These are phyloP conservation scores for Simplicillium aogashimaense DNA, from an alignment of 2,329 filamentous ascomycete genomes.

Conservation along the genomic window DNA sequence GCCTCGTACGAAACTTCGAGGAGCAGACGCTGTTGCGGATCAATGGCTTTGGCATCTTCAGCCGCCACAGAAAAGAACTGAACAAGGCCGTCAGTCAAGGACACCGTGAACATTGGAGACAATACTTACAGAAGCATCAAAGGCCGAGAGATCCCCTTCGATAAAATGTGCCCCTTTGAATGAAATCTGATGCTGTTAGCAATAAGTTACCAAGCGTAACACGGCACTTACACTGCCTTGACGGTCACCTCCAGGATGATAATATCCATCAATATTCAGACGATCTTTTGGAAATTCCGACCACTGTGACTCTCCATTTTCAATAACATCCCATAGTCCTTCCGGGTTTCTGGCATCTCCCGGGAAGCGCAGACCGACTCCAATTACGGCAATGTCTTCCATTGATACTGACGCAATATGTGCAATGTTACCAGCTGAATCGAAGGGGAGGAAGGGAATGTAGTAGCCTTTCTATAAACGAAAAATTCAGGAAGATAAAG, in stretches of 20 bases:
- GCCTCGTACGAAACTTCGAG: conserved; percentile 41
- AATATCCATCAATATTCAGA: conserved; percentile 42
- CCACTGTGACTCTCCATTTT: conserved; percentile 33
- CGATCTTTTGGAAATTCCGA: conserved; percentile 36
- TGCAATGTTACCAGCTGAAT: no score
- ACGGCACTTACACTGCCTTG: conserved; percentile 32
- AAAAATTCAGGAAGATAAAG: no score
- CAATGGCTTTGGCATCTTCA: conserved; percentile 40
- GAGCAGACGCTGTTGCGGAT: conserved; percentile 41
- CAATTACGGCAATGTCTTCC: conserved; percentile 42
- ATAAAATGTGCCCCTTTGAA: conserved; percentile 41
- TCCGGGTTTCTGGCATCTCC: conserved; percentile 33
- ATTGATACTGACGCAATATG: conserved; percentile 4
- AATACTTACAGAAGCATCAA: conserved; percentile 38
- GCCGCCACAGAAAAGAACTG: conserved; percentile 42
- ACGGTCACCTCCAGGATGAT: conserved; percentile 39
- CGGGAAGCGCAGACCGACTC: conserved; percentile 41
- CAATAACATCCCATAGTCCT: conserved; percentile 38
- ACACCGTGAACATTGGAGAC: no score
- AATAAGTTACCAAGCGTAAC: background rate
- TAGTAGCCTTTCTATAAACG: no score
- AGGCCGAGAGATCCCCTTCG: conserved; percentile 32
- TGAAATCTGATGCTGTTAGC: conserved; percentile 24
- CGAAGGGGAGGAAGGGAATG: no score
- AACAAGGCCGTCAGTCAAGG: no score